These are phyloP conservation scores for Pharnaceum exiguum DNA, from an alignment of 148 eudicot species.

Conservation along the genomic window DNA sequence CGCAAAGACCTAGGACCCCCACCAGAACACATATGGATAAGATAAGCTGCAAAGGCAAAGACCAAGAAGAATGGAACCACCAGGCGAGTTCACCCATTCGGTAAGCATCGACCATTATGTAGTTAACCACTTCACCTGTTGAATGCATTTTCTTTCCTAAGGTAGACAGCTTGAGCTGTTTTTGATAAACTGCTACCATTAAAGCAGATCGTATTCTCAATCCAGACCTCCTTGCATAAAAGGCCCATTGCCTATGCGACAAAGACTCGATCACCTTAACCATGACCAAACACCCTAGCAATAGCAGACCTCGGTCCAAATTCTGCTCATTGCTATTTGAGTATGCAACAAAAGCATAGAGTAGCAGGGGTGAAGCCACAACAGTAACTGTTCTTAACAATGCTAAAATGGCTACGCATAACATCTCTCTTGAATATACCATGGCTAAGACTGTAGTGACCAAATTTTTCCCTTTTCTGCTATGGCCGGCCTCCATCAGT, in stretches of 20 bases:
- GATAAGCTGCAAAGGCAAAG: constrained; percentile 28
- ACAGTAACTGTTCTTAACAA: constrained; percentile 33
- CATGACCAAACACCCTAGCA: constrained; percentile 40
- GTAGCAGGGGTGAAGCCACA: constrained; percentile 43
- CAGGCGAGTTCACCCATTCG: constrained; percentile 56
- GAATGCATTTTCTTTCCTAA: constrained; percentile 50
- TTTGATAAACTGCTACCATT: constrained; percentile 58
- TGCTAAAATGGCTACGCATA: constrained; percentile 34
- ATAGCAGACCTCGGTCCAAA: constrained; percentile 23
- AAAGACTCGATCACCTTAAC: constrained; percentile 49
- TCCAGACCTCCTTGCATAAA: constrained; percentile 44
- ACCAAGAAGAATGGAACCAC: constrained; percentile 53
- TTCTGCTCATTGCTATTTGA: constrained; percentile 21
- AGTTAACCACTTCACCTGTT: constrained; percentile 55
- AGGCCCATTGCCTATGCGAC: constrained; percentile 55
- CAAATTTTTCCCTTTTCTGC: constrained; percentile 11
- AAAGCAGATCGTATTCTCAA: constrained; percentile 66
- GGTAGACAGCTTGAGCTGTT: constrained; percentile 53
- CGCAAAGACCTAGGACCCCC: constrained; percentile 42
- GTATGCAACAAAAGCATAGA: constrained; percentile 50
- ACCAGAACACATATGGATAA: constrained; percentile 32
- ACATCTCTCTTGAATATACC: constrained; percentile 44
- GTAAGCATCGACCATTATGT: constrained; percentile 62
- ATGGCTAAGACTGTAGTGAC: constrained; percentile 25
- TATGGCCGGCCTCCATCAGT: constrained; percentile 14